These are phyloP conservation scores for Aspergillus eucalypticola DNA, from an alignment of 2,329 filamentous ascomycete species.

Conservation along the genomic window DNA sequence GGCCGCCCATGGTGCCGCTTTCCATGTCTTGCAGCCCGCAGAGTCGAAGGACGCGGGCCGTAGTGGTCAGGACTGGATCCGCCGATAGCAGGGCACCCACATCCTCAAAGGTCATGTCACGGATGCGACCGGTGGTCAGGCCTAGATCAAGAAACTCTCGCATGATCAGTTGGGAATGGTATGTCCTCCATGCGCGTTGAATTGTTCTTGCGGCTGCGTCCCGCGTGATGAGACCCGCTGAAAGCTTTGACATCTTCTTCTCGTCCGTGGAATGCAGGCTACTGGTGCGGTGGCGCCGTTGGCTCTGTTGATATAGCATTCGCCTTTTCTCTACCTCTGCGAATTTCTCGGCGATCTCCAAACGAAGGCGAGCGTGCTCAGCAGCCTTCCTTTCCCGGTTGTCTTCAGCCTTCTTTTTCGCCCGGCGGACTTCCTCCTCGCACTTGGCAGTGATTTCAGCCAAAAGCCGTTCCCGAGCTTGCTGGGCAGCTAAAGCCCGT, in stretches of 20 bases:
- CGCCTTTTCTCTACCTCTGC: constrained; percentile 64
- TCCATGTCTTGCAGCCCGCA: constrained; percentile 57
- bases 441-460: constrained; percentile 66
- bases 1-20: constrained; percentile 48
- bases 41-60: constrained; percentile 57
- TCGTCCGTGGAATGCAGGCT: constrained; percentile 51
- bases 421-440: constrained; percentile 65
- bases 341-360: constrained; percentile 66
- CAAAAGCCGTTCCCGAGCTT: constrained; percentile 63
- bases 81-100: constrained; percentile 59
- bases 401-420: constrained; percentile 67
- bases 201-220: constrained; percentile 59
- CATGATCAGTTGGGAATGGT: constrained; percentile 51
- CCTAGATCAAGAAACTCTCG: constrained; percentile 53
- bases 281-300: constrained; percentile 53
- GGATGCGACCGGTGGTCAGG: constrained; percentile 55
- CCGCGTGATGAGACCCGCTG: constrained; percentile 46
- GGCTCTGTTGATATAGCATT: constrained; percentile 48
- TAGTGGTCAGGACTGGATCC: constrained; percentile 53
- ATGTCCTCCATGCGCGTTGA: constrained; percentile 59
- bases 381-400: constrained; percentile 65
- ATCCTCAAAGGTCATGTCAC: constrained; percentile 59
- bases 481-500: constrained; percentile 62
- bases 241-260: constrained; percentile 40
- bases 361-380: constrained; percentile 58